These are phyloP conservation scores for Fusarium austroafricanum DNA, from an alignment of 2,329 filamentous ascomycete genomes.

Conservation along the genomic window DNA sequence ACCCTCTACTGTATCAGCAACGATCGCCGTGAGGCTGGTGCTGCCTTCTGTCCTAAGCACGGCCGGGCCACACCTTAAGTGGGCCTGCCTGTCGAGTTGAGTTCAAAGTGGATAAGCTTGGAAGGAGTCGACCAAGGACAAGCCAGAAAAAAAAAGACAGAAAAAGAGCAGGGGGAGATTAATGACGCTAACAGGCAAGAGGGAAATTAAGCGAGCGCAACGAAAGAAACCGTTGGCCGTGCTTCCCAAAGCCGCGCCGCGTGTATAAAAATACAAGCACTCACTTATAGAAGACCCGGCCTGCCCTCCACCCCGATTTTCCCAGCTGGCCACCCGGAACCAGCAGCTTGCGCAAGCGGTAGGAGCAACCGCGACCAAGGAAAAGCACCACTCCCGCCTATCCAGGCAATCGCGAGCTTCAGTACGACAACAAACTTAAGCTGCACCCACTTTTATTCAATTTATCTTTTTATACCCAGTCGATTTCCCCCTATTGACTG, in stretches of 20 bases:
- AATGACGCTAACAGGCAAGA: constrained; percentile 50
- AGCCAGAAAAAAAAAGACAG: constrained; percentile 22
- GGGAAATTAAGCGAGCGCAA: constrained; percentile 54
- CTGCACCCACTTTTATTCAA: constrained; percentile 33
- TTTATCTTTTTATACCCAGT: constrained; percentile 18
- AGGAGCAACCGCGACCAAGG: constrained; percentile 36
- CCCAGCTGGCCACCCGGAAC: constrained; percentile 47
- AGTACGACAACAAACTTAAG: constrained; percentile 23
- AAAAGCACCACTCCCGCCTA: constrained; percentile 35
- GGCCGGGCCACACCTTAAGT: constrained; percentile 30
- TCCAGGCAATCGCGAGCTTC: constrained; percentile 32
- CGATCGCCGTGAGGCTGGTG: constrained; percentile 41
- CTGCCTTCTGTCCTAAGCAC: constrained; percentile 18
- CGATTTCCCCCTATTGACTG: constrained; percentile 12
- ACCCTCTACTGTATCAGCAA: background rate
- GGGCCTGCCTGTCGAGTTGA: constrained; percentile 25
- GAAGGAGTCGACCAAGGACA: constrained; percentile 36
- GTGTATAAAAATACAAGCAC: constrained; percentile 61
- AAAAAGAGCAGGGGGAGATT: constrained; percentile 37
- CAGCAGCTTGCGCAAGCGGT: constrained; percentile 40
- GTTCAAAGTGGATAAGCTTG: constrained; percentile 34
- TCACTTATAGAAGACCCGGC: constrained; percentile 59
- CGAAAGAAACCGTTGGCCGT: constrained; percentile 52
- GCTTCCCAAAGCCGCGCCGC: constrained; percentile 46
- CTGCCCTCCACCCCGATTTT: constrained; percentile 58